Conservation (phyloP, 2,329 filamentous ascomycete species). For the Colletotrichum sp. region DNA sequence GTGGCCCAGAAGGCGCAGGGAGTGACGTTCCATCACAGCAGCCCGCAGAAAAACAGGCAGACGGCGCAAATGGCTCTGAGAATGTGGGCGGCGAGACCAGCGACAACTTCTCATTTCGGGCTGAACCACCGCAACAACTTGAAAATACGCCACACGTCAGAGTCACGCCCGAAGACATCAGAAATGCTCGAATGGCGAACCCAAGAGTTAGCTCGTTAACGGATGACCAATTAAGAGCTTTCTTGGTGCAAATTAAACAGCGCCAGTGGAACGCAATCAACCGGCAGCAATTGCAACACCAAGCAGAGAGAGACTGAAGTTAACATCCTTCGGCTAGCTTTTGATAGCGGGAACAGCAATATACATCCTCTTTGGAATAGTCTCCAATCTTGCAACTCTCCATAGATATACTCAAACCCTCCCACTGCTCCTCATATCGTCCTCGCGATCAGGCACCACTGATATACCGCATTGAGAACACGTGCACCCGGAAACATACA, state of each 20-base stretch:
- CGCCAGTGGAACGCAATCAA: background rate
- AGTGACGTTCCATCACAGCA: background rate
- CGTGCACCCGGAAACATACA: background rate
- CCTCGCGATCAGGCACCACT: background rate
- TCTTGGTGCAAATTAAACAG: background rate
- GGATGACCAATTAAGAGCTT: background rate
- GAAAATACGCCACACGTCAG: accelerated
- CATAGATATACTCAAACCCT: background rate
- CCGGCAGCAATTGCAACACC: background rate
- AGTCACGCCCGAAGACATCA: background rate
- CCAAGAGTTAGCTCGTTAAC: accelerated
- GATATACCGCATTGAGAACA: background rate
- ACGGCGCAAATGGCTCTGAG: background rate
- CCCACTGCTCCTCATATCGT: background rate
- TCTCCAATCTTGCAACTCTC: background rate
- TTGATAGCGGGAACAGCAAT: background rate
- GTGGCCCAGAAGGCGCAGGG: background rate
- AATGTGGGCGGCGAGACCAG: background rate
- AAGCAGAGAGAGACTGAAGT: background rate
- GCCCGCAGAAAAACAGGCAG: background rate
- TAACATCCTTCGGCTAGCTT: background rate
- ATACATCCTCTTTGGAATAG: background rate
- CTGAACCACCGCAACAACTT: background rate
- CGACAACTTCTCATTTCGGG: background rate
- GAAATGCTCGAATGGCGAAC: background rate